phyloP scores from a whole-genome alignment of 2,329 filamentous ascomycete genomes.

The Neurospora sp. region DNA sequence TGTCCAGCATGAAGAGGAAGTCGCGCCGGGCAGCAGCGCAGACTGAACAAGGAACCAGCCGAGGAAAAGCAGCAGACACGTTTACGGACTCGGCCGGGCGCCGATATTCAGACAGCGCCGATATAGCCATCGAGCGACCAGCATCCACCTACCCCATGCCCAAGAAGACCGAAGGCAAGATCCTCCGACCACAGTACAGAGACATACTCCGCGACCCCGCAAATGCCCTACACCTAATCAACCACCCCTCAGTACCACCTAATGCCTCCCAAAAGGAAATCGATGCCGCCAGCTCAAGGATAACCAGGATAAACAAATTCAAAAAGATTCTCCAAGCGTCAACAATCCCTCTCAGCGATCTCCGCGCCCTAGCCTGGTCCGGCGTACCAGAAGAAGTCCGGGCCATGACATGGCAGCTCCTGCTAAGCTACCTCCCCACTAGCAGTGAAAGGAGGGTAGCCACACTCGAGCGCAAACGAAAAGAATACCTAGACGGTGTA shows the following conservation, averaged over 20 bases:
- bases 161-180: conserved; percentile 88
- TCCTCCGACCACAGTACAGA: conserved; percentile 92
- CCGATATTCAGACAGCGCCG: conserved; percentile 73
- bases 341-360: conserved; percentile 73
- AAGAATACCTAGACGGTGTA: conserved; percentile 93
- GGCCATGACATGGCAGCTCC: conserved; percentile 96
- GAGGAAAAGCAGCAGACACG: conserved; percentile 3
- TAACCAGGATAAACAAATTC: conserved; percentile 96
- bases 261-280: conserved; percentile 73
- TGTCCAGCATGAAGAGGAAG: conserved; percentile 82
- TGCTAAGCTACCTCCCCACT: conserved; percentile 92
- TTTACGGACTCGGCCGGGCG: conserved; percentile 33
- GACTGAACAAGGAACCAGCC: conserved; percentile 19
- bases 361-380: conserved; percentile 84
- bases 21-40: conserved; percentile 40
- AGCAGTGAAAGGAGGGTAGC: conserved; percentile 86
- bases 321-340: conserved; percentile 91
- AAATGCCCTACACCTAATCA: conserved; percentile 89
- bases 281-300: conserved; percentile 77
- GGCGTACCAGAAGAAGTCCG: conserved; percentile 91
- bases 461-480: conserved; percentile 86
- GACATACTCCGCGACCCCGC: conserved; percentile 84
- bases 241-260: conserved; percentile 64
- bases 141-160: conserved; percentile 75
- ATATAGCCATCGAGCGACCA: conserved; percentile 86